Conservation (phyloP, 306 rosid genomes). For the Urtica urens region DNA sequence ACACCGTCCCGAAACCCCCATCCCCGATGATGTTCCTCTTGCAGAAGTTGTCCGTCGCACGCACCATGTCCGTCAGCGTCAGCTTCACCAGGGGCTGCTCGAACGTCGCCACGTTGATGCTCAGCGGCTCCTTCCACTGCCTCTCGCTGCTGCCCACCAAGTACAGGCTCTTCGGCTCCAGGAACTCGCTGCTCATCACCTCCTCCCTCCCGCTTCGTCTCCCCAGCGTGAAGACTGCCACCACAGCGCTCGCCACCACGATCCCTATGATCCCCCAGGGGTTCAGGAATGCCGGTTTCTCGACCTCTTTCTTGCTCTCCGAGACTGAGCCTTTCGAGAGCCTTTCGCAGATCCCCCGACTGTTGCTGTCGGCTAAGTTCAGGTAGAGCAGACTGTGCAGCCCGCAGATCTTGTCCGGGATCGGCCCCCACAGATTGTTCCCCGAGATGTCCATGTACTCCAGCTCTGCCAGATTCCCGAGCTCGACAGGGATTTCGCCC, state of each 20-base stretch:
- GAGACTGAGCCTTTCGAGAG: slow-evolving; percentile 35
- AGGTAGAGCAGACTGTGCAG: slow-evolving; percentile 45
- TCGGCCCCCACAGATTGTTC: slow-evolving; percentile 52
- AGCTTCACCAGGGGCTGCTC: slow-evolving; percentile 88
- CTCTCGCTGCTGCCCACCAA: slow-evolving; percentile 86
- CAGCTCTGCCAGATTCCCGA: slow-evolving; percentile 67
- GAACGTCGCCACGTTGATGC: slow-evolving; percentile 88
- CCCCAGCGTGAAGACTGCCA: slow-evolving; percentile 36
- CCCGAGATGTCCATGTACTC: slow-evolving; percentile 71
- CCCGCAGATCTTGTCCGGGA: slow-evolving; percentile 75
- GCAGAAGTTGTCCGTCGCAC: slow-evolving; percentile 94
- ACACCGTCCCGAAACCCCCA: slow-evolving; percentile 96
- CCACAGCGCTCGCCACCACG: slow-evolving; percentile 30
- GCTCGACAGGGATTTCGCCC: slow-evolving; percentile 69
- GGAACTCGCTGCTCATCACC: slow-evolving; percentile 47
- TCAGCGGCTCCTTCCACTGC: slow-evolving; percentile 82
- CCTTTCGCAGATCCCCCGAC: slow-evolving; percentile 81
- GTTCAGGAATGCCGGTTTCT: slow-evolving; percentile 39
- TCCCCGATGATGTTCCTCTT: slow-evolving; percentile 91
- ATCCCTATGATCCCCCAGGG: slow-evolving; percentile 61
- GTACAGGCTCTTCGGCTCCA: slow-evolving; percentile 64
- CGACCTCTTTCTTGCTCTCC: slow-evolving; percentile 46
- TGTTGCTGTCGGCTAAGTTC: slow-evolving; percentile 56
- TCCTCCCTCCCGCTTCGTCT: slow-evolving; percentile 52
- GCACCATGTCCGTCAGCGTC: slow-evolving; percentile 60